Evolutionary conservation across 306 rosid genomes (phyloP).

Genomic region (Aeschynomene evenia): DNA sequence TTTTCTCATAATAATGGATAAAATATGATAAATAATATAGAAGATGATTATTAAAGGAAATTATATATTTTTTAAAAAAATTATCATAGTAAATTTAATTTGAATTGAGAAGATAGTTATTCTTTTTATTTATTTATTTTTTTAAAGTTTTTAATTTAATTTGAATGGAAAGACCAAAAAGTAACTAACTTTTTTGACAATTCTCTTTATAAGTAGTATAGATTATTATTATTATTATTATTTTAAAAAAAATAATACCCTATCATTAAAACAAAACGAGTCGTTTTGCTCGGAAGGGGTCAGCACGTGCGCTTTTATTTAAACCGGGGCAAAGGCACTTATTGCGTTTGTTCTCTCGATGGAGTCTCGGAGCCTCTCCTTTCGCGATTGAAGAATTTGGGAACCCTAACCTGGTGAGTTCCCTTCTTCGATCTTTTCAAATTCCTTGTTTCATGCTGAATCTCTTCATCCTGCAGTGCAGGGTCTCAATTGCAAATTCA

Average conservation of each 20-base stretch:
- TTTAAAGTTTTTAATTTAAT: too few species aligned
- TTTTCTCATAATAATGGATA: too few species aligned
- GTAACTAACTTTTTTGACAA: too few species aligned
- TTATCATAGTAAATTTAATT: too few species aligned
- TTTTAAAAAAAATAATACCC: not conserved
- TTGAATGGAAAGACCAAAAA: too few species aligned
- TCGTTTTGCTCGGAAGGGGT: not conserved
- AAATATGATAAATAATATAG: too few species aligned
- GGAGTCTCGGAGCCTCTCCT: not conserved
- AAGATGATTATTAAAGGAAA: too few species aligned
- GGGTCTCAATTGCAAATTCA: not conserved
- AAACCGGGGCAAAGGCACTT: not conserved
- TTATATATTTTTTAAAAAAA: too few species aligned
- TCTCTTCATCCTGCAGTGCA: not conserved
- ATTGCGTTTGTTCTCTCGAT: not conserved
- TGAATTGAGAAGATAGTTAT: too few species aligned
- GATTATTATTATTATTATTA: too few species aligned
- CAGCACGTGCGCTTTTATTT: not conserved
- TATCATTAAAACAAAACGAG: not conserved
- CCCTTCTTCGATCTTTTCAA: not conserved
- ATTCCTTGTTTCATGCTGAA: not conserved
- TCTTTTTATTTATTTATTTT: too few species aligned
- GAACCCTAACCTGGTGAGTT: conserved; percentile 29
- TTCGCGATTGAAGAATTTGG: not conserved
- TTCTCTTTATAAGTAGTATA: too few species aligned